phyloP scores from a whole-genome alignment of 371 early-diverging fungal species.

The Mucor plumbeus region DNA sequence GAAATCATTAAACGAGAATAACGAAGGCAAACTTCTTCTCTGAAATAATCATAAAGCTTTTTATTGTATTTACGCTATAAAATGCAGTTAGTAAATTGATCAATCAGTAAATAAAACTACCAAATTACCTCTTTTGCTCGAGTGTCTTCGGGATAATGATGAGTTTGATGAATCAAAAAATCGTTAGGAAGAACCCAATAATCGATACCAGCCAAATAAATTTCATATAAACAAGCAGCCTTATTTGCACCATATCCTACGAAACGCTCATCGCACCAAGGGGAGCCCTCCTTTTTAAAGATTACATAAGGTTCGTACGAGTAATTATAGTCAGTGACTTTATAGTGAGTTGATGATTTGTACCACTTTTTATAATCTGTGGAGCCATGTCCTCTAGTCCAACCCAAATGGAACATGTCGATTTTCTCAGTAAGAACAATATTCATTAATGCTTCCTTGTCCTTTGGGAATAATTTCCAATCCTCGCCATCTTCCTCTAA shows the following conservation, averaged over 20 bases:
- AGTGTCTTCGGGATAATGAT: conserved; percentile 66
- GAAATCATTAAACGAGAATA: conserved; percentile 30
- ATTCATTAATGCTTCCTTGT: conserved; percentile 46
- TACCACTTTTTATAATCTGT: conserved; percentile 64
- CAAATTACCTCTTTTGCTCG: conserved; percentile 63
- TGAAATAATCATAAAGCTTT: conserved; percentile 64
- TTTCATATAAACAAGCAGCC: conserved; percentile 72
- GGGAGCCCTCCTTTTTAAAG: conserved; percentile 63
- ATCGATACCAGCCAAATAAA: conserved; percentile 68
- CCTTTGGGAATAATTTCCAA: conserved; percentile 54
- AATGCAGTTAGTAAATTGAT: not conserved
- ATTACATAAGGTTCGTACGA: conserved; percentile 72
- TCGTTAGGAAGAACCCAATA: conserved; percentile 68
- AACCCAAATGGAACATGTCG: conserved; percentile 61
- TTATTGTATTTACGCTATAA: conserved; percentile 67
- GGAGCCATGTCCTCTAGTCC: conserved; percentile 65
- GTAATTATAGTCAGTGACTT: conserved; percentile 58
- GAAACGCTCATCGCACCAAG: conserved; percentile 74
- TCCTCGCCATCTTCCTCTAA: conserved; percentile 59
- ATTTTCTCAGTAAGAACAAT: conserved; percentile 53
- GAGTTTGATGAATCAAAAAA: conserved; percentile 71
- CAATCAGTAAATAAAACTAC: too few species aligned
- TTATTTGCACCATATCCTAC: conserved; percentile 76
- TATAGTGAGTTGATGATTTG: conserved; percentile 47
- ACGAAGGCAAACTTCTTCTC: conserved; percentile 66